Percentiles rank a stretch among this genome's conserved stretches.
Evolutionary conservation across 192 early-diverging fungal species (phyloP).

Genomic region (Thamnidium elegans): DNA sequence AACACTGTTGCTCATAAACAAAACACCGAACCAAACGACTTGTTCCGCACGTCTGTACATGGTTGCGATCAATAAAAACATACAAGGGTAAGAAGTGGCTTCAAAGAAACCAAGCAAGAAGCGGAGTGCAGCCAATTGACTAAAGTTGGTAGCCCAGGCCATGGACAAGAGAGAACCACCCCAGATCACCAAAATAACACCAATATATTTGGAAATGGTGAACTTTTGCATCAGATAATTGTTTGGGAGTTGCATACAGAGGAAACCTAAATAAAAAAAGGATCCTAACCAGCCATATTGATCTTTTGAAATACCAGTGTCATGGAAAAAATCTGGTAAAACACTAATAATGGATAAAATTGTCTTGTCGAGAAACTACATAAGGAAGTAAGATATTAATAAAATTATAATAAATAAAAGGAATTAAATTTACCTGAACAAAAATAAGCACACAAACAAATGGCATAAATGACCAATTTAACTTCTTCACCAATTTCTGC

Average conservation of each 20-base stretch:
- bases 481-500: constrained; percentile 20
- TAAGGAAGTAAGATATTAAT: too few species aligned
- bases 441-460: constrained; percentile 24
- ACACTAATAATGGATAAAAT: constrained; percentile 2
- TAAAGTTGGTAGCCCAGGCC: constrained; percentile 15
- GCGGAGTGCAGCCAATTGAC: constrained; percentile 20
- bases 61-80: constrained; percentile 20
- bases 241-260: constrained; percentile 21
- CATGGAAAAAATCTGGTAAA: constrained; percentile 17
- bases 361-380: constrained; percentile 31
- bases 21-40: constrained; percentile 11
- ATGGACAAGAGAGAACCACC: constrained; percentile 8
- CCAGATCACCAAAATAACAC: constrained; percentile 21
- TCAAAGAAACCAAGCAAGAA: constrained; percentile 31
- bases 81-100: constrained; percentile 20
- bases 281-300: constrained; percentile 25
- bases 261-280: constrained; percentile 31
- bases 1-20: constrained; percentile 16
- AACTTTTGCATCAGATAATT: constrained; percentile 26
- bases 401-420: neutral
- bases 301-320: constrained; percentile 12
- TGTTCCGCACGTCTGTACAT: constrained; percentile 30
- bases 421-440: constrained; percentile 16
- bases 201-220: constrained; percentile 14
- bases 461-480: constrained; percentile 24